These are phyloP conservation scores for Malus hybrid DNA, from an alignment of 331 rosid genomes.

Conservation along the genomic window DNA sequence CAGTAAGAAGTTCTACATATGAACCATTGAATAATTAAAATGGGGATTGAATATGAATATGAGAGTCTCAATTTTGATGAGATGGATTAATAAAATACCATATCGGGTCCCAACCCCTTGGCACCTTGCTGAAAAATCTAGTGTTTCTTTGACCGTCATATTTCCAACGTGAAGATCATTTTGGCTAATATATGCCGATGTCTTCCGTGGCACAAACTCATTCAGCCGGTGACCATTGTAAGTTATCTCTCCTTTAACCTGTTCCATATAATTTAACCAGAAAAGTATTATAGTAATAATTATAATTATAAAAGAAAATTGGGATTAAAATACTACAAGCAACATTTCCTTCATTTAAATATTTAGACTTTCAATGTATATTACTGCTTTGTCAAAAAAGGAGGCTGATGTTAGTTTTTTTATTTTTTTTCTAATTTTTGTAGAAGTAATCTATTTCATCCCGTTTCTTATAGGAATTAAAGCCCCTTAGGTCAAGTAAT, in stretches of 20 bases:
- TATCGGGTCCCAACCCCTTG: slow-evolving; percentile 89
- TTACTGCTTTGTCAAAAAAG: no score
- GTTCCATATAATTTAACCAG: background rate
- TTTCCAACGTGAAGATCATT: slow-evolving; percentile 84
- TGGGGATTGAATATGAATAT: no score
- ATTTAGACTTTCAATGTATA: no score
- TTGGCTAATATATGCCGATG: slow-evolving; percentile 93
- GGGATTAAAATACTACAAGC: no score
- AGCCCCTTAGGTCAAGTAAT: no score
- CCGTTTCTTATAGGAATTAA: no score
- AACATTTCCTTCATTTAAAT: no score
- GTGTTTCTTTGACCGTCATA: slow-evolving; percentile 92
- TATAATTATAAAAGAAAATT: no score
- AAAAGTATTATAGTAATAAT: background rate
- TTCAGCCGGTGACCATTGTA: slow-evolving; percentile 64
- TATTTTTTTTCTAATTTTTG: no score
- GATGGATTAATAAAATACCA: slow-evolving; percentile 31
- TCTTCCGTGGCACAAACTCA: slow-evolving; percentile 81
- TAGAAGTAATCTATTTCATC: no score
- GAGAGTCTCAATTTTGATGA: background rate
- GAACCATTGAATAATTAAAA: no score
- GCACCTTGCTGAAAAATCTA: slow-evolving; percentile 91
- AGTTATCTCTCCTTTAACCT: slow-evolving; percentile 61
- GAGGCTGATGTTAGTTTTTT: no score
- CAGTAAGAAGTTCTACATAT: slow-evolving; percentile 51